Base-by-base conservation (phyloP, 441 rosid genomes). In the Geranium incanum region DNA sequence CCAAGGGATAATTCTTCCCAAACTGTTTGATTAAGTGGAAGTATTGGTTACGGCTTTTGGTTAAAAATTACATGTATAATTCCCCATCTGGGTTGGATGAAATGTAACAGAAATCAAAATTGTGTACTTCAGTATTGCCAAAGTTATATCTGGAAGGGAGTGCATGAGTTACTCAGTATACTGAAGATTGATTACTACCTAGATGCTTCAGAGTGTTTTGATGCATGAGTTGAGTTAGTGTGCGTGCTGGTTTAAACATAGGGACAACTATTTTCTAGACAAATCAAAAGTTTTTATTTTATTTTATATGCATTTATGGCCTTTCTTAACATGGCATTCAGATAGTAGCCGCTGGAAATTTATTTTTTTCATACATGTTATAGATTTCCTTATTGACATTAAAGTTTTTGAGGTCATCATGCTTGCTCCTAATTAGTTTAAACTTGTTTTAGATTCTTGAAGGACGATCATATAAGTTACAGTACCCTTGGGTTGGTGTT, bases 401-500 rank as follows among this genome's bases (percentile, higher is more conserved):
- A 57, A 6, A 16, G 15, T 16, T 57, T 18, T 57, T 9, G 18
- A 60, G 36, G 19, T 57, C 33, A 23, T 60, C 65, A 60, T 6
- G 21, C 65, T 19, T 19, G 3, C 28, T 60, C 65, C 36, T 23
- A 60, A 59, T 59, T 15, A n/a, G 78, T 68, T 76, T 71, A 73
- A 7, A 18, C 28, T 19, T 60, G 21, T 60, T 60, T 60, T 18
- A 92, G 98, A 96, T 95, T 84, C 87, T 95, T 55, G 99, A 95
- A 85, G 99, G 99, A 72, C 81, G 96, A 80, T 73, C 97, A n/a
- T 92, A 95, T 71, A 89, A 96, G 76, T 82, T 92, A 77, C 99
- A 92, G 74, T 97, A 92, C 88, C 99, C 97, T 65, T 95, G 99
- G 99, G 99, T 92, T 21, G 99, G 99, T 76, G 90, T 92, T 70